These are phyloP conservation scores for Suillus occidentalis DNA, from an alignment of 768 basidiomycete genomes.

Conservation along the genomic window DNA sequence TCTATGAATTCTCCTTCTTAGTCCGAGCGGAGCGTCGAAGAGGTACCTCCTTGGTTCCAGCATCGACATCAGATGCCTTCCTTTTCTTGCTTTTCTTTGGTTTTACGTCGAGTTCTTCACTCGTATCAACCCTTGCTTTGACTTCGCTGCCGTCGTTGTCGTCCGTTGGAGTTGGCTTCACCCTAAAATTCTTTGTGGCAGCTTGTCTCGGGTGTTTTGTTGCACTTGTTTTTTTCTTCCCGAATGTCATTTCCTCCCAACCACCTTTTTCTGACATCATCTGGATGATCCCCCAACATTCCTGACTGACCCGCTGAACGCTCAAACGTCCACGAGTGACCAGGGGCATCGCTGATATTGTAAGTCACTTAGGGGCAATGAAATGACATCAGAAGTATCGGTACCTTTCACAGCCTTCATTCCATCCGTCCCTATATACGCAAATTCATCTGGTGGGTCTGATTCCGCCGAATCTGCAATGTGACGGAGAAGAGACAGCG, in stretches of 20 bases:
- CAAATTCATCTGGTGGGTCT: slow-evolving; percentile 51
- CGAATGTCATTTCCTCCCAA: slow-evolving; percentile 60
- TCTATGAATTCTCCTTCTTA: slow-evolving; percentile 7
- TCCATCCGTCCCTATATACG: slow-evolving; percentile 66
- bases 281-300: slow-evolving; percentile 63
- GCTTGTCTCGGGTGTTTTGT: slow-evolving; percentile 3
- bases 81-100: slow-evolving; percentile 23
- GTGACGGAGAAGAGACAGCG: slow-evolving; percentile 69
- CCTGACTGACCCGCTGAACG: slow-evolving; percentile 74
- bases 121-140: slow-evolving; percentile 11
- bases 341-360: slow-evolving; percentile 66
- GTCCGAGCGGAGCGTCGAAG: slow-evolving; percentile 24
- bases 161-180: slow-evolving; percentile 3
- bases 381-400: slow-evolving; percentile 8
- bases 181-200: slow-evolving; percentile 3
- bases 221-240: slow-evolving; percentile 31
- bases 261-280: slow-evolving; percentile 71
- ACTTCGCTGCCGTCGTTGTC: neutral
- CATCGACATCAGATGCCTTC: slow-evolving; percentile 12
- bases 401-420: slow-evolving; percentile 64
- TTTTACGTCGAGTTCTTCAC: slow-evolving; percentile 1
- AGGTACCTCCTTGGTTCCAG: slow-evolving; percentile 13
- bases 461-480: slow-evolving; percentile 46
- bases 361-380: slow-evolving; percentile 8
- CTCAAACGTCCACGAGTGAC: slow-evolving; percentile 81